Percentiles rank a stretch among this genome's conserved stretches.
phyloP scores from a whole-genome alignment of 306 rosid species.

The Prunus davidiana region DNA sequence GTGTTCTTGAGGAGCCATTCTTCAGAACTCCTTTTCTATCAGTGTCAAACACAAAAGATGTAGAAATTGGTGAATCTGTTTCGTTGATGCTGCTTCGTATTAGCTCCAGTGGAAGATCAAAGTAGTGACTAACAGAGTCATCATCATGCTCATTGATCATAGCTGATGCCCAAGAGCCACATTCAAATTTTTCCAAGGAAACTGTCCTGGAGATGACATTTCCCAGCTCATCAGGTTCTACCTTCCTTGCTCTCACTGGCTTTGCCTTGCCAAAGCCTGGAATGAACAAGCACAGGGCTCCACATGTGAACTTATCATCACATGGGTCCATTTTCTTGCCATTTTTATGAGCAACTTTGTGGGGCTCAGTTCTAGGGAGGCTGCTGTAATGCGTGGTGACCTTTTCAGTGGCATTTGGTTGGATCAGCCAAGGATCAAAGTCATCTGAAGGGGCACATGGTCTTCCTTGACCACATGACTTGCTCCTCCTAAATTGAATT shows the following conservation, averaged over 20 bases:
- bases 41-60: slow-evolving; percentile 51
- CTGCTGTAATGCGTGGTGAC: slow-evolving; percentile 23
- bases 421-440: slow-evolving; percentile 52
- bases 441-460: slow-evolving; percentile 39
- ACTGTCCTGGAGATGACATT: slow-evolving; percentile 57
- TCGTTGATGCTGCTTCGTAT: slow-evolving; percentile 46
- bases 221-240: slow-evolving; percentile 20
- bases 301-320: slow-evolving; percentile 58
- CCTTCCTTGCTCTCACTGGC: slow-evolving; percentile 40
- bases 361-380: slow-evolving; percentile 38
- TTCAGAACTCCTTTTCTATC: slow-evolving; percentile 60
- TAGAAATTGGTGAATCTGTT: slow-evolving; percentile 42
- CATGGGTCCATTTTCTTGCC: slow-evolving; percentile 19
- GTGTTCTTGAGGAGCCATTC: slow-evolving; percentile 36
- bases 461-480: slow-evolving; percentile 63
- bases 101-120: slow-evolving; percentile 77
- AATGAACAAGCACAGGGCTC: slow-evolving; percentile 65
- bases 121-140: slow-evolving; percentile 46
- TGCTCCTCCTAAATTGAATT: slow-evolving; percentile 43
- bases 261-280: slow-evolving; percentile 69
- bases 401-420: slow-evolving; percentile 29
- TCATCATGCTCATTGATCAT: slow-evolving; percentile 38
- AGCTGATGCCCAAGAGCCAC: slow-evolving; percentile 91
- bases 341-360: slow-evolving; percentile 28
- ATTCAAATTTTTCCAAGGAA: slow-evolving; percentile 83